A percentile compares a stretch with the other conserved stretches of the same genome.
These are phyloP conservation scores for Starmerella khaoyaiensis DNA, from an alignment of 805 yeast species.

Conservation along the genomic window DNA sequence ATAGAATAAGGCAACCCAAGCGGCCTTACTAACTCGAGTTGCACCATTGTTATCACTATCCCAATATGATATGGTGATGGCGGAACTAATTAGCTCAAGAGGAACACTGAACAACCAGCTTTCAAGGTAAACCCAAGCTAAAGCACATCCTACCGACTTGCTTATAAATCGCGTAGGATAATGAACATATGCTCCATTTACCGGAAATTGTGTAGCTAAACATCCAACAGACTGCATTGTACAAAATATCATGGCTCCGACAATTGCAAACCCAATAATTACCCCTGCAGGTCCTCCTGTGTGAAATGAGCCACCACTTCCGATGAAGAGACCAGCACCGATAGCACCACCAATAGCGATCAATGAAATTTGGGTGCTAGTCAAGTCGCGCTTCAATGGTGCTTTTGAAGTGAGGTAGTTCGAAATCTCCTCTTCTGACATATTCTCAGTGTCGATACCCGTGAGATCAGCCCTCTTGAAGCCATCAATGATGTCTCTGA, in stretches of 20 bases:
- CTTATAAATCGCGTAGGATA: constrained; percentile 51
- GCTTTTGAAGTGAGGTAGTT: constrained; percentile 15
- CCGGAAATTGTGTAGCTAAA: constrained; percentile 51
- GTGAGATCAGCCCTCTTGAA: constrained; percentile 35
- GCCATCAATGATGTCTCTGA: constrained; percentile 25
- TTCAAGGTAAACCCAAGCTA: constrained; percentile 43
- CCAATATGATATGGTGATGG: constrained; percentile 48
- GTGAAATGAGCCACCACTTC: constrained; percentile 38
- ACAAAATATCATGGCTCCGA: constrained; percentile 52
- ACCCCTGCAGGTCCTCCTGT: constrained; percentile 43
- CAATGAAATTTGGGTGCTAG: constrained; percentile 34
- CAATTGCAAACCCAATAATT: constrained; percentile 45
- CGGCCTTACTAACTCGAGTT: constrained; percentile 38
- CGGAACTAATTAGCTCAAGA: constrained; percentile 44
- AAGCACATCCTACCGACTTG: constrained; percentile 46
- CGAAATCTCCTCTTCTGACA: constrained; percentile 27
- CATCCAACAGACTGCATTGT: constrained; percentile 60
- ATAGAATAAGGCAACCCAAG: constrained; percentile 45
- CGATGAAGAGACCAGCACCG: constrained; percentile 59
- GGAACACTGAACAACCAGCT: constrained; percentile 44
- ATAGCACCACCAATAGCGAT: constrained; percentile 77
- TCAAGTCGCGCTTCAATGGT: constrained; percentile 29
- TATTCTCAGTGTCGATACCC: constrained; percentile 27
- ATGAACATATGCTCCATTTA: constrained; percentile 30
- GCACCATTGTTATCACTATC: constrained; percentile 29